These are phyloP conservation scores for Trichopus zeylanicus DNA, from an alignment of 116 monocot genomes.

Conservation along the genomic window DNA sequence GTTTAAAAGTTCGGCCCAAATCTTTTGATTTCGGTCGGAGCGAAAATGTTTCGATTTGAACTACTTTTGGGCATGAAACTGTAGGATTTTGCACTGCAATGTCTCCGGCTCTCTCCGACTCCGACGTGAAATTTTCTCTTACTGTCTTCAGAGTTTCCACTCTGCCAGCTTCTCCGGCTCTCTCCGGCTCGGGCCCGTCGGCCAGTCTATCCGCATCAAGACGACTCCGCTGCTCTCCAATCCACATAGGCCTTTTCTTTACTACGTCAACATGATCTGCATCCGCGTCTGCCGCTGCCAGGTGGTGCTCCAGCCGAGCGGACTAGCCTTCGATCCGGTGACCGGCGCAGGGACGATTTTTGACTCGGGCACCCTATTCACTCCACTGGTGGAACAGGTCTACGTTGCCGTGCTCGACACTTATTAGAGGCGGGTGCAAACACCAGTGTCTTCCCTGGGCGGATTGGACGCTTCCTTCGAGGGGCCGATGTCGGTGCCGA, in stretches of 20 bases:
- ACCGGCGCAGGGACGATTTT: conserved; percentile 56
- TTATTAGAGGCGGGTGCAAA: conserved; percentile 35
- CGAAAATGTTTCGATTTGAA: too few species aligned
- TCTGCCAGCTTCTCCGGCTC: conserved; percentile 65
- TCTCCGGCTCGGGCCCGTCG: conserved; percentile 46
- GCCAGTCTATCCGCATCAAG: conserved; percentile 38
- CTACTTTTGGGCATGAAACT: too few species aligned
- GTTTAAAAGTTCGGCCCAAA: too few species aligned
- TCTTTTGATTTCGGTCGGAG: too few species aligned
- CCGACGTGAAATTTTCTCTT: conserved; percentile 78
- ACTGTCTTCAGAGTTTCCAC: conserved; percentile 54
- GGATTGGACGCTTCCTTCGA: conserved; percentile 74
- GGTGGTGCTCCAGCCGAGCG: conserved; percentile 23
- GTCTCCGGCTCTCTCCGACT: conserved; percentile 32
- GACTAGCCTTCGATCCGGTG: conserved; percentile 35
- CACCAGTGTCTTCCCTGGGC: conserved; percentile 31
- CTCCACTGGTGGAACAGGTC: conserved; percentile 43
- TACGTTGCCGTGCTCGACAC: conserved; percentile 42
- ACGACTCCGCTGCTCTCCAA: conserved; percentile 47
- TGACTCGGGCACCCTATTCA: conserved; percentile 67
- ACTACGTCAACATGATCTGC: conserved; percentile 45
- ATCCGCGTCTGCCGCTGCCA: conserved; percentile 33
- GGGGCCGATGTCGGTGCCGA: conserved; percentile 29
- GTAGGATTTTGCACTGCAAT: too few species aligned
- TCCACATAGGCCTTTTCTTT: conserved; percentile 39